Evolutionary conservation across 176 grass and related monocot genomes (phyloP).

Genomic region (Aegilops tauschii): DNA sequence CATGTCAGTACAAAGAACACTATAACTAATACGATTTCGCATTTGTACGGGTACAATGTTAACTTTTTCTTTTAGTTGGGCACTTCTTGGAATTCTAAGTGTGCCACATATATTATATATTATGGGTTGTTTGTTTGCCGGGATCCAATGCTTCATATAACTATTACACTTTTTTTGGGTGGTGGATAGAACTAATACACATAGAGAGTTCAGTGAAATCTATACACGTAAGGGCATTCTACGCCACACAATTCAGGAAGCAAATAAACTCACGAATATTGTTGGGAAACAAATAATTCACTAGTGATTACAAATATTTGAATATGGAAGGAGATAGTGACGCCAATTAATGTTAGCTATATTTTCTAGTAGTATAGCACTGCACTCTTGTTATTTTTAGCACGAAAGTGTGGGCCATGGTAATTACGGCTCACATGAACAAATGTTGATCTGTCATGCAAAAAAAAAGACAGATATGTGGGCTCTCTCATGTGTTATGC

Average conservation of each 20-base stretch:
- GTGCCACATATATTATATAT: too few species aligned
- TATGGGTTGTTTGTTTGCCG: too few species aligned
- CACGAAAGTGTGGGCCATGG: not conserved
- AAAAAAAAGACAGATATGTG: not conserved
- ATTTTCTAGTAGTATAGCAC: not conserved
- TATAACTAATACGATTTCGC: too few species aligned
- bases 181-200: too few species aligned
- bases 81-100: not conserved
- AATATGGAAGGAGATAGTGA: not conserved
- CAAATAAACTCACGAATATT: not conserved
- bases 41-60: not conserved
- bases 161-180: too few species aligned
- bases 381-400: not conserved
- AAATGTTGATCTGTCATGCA: not conserved
- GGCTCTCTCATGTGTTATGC: not conserved
- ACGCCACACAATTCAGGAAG: not conserved
- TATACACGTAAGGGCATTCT: not conserved
- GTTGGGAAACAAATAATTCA: not conserved
- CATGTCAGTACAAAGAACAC: too few species aligned
- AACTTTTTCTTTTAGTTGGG: not conserved
- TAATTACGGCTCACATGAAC: not conserved
- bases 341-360: not conserved
- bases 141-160: too few species aligned
- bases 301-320: not conserved
- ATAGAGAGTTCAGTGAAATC: too few species aligned